A percentile compares a stretch with the other conserved stretches of the same genome.
Conservation (phyloP, 805 yeast genomes). For the Saccharomycopsis sp. region DNA sequence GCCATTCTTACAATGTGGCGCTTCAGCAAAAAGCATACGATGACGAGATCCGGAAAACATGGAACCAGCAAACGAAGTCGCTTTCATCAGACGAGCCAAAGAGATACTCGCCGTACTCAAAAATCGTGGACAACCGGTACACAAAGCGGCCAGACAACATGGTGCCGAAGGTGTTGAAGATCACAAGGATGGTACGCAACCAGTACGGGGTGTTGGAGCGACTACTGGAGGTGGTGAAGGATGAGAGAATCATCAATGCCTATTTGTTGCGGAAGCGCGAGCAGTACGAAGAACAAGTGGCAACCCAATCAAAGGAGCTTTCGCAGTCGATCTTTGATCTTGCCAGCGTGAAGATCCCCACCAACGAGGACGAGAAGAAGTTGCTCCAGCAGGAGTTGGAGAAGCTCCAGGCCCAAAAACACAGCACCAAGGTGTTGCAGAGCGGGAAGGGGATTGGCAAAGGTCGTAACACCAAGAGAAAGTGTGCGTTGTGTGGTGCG, state of each 20-base stretch:
- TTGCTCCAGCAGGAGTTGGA: conserved; percentile 78
- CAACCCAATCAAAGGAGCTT: conserved; percentile 8
- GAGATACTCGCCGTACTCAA: conserved; percentile 11
- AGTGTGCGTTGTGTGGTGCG: conserved; percentile 93
- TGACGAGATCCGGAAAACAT: conserved; percentile 77
- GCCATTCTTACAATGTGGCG: conserved; percentile 73
- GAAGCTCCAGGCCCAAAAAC: conserved; percentile 56
- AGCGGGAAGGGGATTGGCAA: conserved; percentile 63
- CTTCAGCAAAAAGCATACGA: conserved; percentile 87
- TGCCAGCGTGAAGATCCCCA: conserved; percentile 57
- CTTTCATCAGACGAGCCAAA: conserved; percentile 36
- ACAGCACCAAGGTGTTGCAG: conserved; percentile 12
- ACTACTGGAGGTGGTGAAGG: conserved; percentile 65
- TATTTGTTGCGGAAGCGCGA: conserved; percentile 36
- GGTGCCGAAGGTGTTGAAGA: conserved; percentile 41
- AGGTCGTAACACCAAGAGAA: conserved; percentile 63
- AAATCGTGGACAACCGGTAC: conserved; percentile 23
- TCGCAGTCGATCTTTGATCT: conserved; percentile 23
- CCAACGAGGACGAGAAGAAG: conserved; percentile 77
- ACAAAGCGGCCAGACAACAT: conserved; percentile 21
- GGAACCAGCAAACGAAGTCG: conserved; percentile 75
- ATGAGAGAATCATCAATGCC: conserved; percentile 80
- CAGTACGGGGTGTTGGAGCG: conserved; percentile 81
- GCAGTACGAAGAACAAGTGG: conserved; percentile 40
- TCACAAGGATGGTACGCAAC: conserved; percentile 74